A percentile compares a stretch with the other conserved stretches of the same genome.
Conservation (phyloP, 179 eudicot species). For the Amaranthus tricolor region DNA sequence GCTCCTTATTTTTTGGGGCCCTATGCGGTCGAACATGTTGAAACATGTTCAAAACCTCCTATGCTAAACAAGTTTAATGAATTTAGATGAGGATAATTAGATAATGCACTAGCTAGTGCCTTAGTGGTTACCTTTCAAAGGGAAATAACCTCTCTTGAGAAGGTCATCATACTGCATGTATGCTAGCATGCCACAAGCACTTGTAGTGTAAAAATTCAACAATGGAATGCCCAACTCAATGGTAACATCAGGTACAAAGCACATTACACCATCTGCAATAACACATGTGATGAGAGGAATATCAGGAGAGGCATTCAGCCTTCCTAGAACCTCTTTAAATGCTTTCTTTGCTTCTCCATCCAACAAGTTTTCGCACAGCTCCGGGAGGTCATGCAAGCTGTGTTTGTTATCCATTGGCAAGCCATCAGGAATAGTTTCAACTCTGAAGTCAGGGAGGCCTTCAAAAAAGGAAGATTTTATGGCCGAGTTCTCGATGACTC, state of each 20-base stretch:
- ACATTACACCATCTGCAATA: conserved; percentile 22
- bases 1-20: too few relatives aligned
- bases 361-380: conserved; percentile 5
- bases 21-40: too few relatives aligned
- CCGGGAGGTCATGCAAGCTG: conserved; percentile 14
- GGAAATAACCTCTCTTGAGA: conserved; percentile 31
- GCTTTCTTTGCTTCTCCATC: conserved; percentile 3
- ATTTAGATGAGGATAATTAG: too few relatives aligned
- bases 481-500: background rate
- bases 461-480: background rate
- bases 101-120: too few relatives aligned
- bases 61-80: too few relatives aligned
- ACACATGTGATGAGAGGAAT: conserved; percentile 20
- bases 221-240: conserved; percentile 35
- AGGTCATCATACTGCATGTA: conserved; percentile 34
- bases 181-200: conserved; percentile 46
- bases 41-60: too few relatives aligned
- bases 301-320: conserved; percentile 13
- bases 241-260: conserved; percentile 17
- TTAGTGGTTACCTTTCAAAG: conserved; percentile 34
- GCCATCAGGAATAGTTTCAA: conserved; percentile 38
- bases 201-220: conserved; percentile 34
- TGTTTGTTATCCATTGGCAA: conserved; percentile 29
- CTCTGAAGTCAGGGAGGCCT: conserved; percentile 18
- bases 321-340: conserved; percentile 3